Base-by-base conservation (phyloP, 2,329 filamentous ascomycete genomes). In the Colletotrichum caudatum region DNA sequence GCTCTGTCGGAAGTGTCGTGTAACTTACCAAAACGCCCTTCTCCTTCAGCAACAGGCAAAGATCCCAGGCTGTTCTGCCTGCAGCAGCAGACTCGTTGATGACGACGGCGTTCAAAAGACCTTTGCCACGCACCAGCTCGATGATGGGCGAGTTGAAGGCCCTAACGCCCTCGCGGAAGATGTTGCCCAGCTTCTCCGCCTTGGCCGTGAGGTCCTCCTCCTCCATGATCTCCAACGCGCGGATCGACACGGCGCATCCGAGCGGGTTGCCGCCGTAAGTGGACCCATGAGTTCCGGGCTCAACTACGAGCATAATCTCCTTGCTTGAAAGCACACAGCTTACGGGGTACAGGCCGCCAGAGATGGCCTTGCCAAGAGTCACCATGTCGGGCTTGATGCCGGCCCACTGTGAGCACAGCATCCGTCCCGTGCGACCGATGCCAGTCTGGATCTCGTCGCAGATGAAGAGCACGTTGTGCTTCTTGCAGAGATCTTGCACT, bases 371-470 rank as follows among this genome's bases (percentile, higher is more conserved):
- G 79, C 96, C 96, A 44, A 99, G 90, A 59, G 97, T 92, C 33
- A 99, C 92, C 78, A 99, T 88, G 80, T 99, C 96, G 50, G 95
- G 96, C 86, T 95, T 97, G 86, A 99, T 94, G 76, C 92, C 93
- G 68, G 93, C 92, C 95, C 96, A 98, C 83, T 99, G 91, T 78
- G 93, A 92, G 87, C 94, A 97, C 66, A 99, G 90, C 85, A 99
- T 93, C 79, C 93, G 93, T 64, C 96, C 96, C 23, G 96, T 99
- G 74, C 96, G 92, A 66, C 94, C 96, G 79, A 99, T 97, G 75
- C 95, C 95, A 6, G 96, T 99, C 84, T 99, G 96, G 78, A 99
- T 98, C 87, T 99, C 96, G 81, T 99, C 96, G 82, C 94, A 97
- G 82, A 99, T 98, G 79, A 99, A 85, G 59, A 99, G 90, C 50